phyloP scores from a whole-genome alignment of 78 protist species.

The Capsaspora owczarzaki region DNA sequence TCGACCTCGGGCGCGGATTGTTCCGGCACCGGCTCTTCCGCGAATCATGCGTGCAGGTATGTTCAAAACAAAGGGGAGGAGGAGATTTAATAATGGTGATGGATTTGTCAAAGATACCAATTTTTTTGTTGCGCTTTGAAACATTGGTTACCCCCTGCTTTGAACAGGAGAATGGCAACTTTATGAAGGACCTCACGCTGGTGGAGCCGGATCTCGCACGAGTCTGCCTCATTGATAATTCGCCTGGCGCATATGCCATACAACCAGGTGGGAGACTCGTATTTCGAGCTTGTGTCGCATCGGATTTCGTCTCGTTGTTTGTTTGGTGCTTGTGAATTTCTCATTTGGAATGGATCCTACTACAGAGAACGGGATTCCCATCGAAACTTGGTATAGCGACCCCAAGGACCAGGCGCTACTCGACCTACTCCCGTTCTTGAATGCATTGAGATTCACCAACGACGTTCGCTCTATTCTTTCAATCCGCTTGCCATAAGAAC shows the following conservation, averaged over 20 bases:
- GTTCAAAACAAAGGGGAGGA: too few relatives aligned
- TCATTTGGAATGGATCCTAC: background rate
- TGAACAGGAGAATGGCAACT: slow-evolving; percentile 42
- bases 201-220: slow-evolving; percentile 68
- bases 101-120: background rate
- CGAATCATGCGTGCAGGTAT: slow-evolving; percentile 66
- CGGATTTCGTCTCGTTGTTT: background rate
- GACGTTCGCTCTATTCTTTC: slow-evolving; percentile 50
- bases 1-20: slow-evolving; percentile 47
- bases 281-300: background rate
- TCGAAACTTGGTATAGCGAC: slow-evolving; percentile 61
- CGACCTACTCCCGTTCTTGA: slow-evolving; percentile 52
- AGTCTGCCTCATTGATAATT: slow-evolving; percentile 76
- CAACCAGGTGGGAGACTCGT: slow-evolving; percentile 32
- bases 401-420: slow-evolving; percentile 50
- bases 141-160: background rate
- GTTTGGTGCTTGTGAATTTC: background rate
- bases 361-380: slow-evolving; percentile 76
- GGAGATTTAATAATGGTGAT: background rate
- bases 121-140: background rate
- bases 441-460: slow-evolving; percentile 10
- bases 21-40: slow-evolving; percentile 65
- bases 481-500: too few relatives aligned
- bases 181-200: slow-evolving; percentile 75
- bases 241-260: slow-evolving; percentile 80